Conservation (phyloP, 2,329 filamentous ascomycete species). For the Microdochium paspali region DNA sequence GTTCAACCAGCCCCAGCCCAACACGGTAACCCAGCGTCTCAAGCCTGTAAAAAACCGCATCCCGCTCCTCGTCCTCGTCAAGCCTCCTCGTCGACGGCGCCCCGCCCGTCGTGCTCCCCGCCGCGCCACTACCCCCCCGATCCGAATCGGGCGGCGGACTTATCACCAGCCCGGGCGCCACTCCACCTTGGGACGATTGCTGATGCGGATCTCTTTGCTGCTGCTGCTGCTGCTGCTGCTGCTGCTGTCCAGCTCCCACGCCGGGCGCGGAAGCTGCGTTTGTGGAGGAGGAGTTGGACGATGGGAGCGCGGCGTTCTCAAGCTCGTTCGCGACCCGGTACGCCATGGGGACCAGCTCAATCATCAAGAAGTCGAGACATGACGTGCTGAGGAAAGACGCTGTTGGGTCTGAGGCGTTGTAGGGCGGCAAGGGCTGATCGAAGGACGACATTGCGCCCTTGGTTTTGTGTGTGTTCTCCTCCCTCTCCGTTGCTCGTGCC, state of each 20-base stretch:
- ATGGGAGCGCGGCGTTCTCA: constrained; percentile 35
- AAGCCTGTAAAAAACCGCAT: constrained; percentile 76
- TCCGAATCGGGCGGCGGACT: not conserved
- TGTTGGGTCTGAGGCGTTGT: constrained; percentile 63
- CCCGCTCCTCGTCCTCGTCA: constrained; percentile 73
- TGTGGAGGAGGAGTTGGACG: no score
- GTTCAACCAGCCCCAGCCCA: constrained; percentile 82
- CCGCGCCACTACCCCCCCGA: not conserved
- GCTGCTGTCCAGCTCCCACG: not conserved
- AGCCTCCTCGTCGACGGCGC: constrained; percentile 23
- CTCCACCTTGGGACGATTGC: not conserved
- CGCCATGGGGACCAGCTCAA: constrained; percentile 91
- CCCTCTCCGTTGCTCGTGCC: no score
- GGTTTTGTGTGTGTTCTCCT: constrained; percentile 1
- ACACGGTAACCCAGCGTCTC: constrained; percentile 85
- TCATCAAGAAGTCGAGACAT: constrained; percentile 87
- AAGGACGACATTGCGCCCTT: constrained; percentile 72
- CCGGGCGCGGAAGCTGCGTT: constrained; percentile 8
- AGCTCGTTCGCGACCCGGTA: constrained; percentile 75
- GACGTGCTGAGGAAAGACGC: constrained; percentile 74
- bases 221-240: constrained; percentile 7
- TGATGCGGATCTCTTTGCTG: not conserved
- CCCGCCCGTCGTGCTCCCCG: constrained; percentile 8
- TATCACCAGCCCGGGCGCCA: not conserved
- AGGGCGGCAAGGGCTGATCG: constrained; percentile 58